Conservation (phyloP, 331 rosid genomes). For the Malus hybrid region DNA sequence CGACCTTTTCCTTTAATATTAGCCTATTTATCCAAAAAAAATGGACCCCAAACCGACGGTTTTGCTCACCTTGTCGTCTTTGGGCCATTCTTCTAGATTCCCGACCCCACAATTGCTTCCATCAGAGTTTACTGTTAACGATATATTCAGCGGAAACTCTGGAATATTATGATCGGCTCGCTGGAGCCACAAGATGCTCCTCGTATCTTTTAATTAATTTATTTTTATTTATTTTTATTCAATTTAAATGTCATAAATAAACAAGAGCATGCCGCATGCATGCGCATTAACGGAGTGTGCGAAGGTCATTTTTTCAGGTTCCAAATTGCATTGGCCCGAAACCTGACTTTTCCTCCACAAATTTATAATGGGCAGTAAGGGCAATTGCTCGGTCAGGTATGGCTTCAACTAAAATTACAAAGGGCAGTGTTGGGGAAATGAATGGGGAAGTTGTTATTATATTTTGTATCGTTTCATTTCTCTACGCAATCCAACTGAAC, state of each 20-base stretch:
- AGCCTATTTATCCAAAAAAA: not conserved
- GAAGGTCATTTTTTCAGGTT: not conserved
- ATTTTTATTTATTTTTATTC: not conserved
- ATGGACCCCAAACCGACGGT: not conserved
- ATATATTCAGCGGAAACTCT: no score
- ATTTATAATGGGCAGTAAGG: not conserved
- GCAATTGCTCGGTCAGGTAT: not conserved
- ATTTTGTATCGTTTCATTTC: slow-evolving; percentile 13
- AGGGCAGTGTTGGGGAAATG: not conserved
- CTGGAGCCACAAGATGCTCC: not conserved
- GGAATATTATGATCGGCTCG: not conserved
- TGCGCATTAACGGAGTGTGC: not conserved
- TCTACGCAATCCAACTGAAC: slow-evolving; percentile 11
- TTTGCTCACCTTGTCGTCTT: not conserved
- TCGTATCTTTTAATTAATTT: no score
- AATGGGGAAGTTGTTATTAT: slow-evolving; percentile 15
- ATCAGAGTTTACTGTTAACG: not conserved
- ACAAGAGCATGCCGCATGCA: no score
- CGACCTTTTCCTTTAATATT: not conserved
- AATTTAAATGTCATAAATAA: no score
- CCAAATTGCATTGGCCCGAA: not conserved
- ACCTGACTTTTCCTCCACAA: not conserved
- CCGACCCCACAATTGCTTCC: not conserved
- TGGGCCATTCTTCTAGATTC: not conserved
- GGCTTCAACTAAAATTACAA: not conserved